Conservation (phyloP, 2,329 filamentous ascomycete species). For the Aspergillus fumigatus region DNA sequence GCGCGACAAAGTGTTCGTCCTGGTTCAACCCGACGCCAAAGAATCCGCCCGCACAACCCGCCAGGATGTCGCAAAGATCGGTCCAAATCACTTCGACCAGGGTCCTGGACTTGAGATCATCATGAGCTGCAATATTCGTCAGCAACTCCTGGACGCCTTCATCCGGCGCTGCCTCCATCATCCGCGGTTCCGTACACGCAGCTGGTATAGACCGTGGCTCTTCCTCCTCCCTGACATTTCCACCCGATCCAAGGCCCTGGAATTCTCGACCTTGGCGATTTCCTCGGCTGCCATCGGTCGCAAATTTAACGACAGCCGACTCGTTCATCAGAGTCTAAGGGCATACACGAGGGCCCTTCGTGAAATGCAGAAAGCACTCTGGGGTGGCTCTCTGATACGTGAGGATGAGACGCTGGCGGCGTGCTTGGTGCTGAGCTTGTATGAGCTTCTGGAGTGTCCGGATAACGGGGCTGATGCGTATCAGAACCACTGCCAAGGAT, state of each 20-base stretch:
- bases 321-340: conserved; percentile 24
- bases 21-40: conserved; percentile 17
- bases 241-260: conserved; percentile 22
- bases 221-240: conserved; percentile 21
- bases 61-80: neutral
- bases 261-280: conserved; percentile 9
- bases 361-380: conserved; percentile 34
- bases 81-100: neutral
- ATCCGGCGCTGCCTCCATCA: conserved; percentile 18
- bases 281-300: neutral
- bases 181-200: neutral
- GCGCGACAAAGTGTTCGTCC: conserved; percentile 24
- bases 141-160: conserved; percentile 27
- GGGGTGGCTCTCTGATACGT: conserved; percentile 25
- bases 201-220: conserved; percentile 22
- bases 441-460: conserved; percentile 35
- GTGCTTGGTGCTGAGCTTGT: conserved; percentile 33
- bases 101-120: neutral
- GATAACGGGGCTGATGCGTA: conserved; percentile 24
- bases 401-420: conserved; percentile 34
- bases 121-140: conserved; percentile 14
- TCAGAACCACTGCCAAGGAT: conserved; percentile 29
- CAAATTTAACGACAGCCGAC: conserved; percentile 2
- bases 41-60: neutral
- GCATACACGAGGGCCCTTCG: conserved; percentile 32